Evolutionary conservation across 257 asterid genomes (phyloP).

Genomic region (Scutellaria galericulata): DNA sequence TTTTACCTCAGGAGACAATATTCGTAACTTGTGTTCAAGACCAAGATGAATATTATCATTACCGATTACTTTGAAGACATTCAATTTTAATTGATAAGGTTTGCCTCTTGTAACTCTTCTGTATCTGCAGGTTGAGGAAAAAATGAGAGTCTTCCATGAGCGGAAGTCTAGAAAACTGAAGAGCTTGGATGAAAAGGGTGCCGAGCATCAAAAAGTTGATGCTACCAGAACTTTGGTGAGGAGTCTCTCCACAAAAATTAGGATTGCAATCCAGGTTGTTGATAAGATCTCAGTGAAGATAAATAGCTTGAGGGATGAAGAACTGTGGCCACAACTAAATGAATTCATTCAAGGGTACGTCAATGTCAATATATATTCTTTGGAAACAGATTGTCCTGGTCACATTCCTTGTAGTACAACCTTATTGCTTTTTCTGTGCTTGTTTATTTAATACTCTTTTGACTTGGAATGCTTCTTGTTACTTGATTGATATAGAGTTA

Average conservation of each 20-base stretch:
- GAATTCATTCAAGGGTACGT: conserved; percentile 85
- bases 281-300: conserved; percentile 91
- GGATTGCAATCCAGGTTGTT: conserved; percentile 88
- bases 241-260: conserved; percentile 83
- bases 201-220: conserved; percentile 82
- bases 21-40: conserved; percentile 1
- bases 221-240: conserved; percentile 71
- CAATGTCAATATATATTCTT: not conserved
- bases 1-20: not conserved
- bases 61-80: conserved; percentile 9
- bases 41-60: not conserved
- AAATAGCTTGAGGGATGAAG: conserved; percentile 83
- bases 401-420: conserved; percentile 7
- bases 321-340: conserved; percentile 90
- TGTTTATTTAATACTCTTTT: not conserved
- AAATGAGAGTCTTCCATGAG: conserved; percentile 85
- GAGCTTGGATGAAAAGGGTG: conserved; percentile 82
- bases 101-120: conserved; percentile 19
- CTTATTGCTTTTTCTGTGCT: not conserved
- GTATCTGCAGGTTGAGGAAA: conserved; percentile 80
- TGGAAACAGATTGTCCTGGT: conserved; percentile 18
- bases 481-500: conserved; percentile 16
- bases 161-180: conserved; percentile 65
- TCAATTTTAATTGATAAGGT: conserved; percentile 11
- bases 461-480: not conserved